These are phyloP conservation scores for Auriscalpium orientale DNA, from an alignment of 768 basidiomycete species.

Conservation along the genomic window DNA sequence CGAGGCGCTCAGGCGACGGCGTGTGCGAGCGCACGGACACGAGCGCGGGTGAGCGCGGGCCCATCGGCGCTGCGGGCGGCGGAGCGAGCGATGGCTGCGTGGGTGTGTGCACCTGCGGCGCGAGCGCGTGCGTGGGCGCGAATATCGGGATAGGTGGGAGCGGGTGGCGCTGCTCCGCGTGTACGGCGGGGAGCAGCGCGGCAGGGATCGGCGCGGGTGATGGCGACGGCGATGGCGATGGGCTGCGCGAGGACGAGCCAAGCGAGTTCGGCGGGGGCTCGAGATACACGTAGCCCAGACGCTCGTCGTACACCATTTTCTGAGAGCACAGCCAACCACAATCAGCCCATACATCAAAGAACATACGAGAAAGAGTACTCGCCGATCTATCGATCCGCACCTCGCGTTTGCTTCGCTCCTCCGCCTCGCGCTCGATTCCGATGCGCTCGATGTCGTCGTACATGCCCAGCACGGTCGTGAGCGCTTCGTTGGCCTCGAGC, in stretches of 20 bases:
- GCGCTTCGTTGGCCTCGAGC: slow-evolving; percentile 64
- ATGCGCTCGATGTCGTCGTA: slow-evolving; percentile 74
- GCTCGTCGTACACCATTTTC: slow-evolving; percentile 32
- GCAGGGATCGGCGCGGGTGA: slow-evolving; percentile 23
- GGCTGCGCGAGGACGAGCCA: slow-evolving; percentile 35
- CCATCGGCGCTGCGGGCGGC: slow-evolving; percentile 61
- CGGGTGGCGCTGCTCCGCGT: slow-evolving; percentile 26
- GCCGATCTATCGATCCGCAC: slow-evolving; percentile 61
- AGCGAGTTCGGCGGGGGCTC: slow-evolving; percentile 21
- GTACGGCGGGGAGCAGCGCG: slow-evolving; percentile 20
- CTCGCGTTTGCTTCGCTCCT: slow-evolving; percentile 67
- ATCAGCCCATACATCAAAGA: slow-evolving; percentile 9
- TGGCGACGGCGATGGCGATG: slow-evolving; percentile 37
- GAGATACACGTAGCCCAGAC: slow-evolving; percentile 23
- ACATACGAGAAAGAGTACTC: slow-evolving; percentile 17
- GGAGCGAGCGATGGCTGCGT: slow-evolving; percentile 42
- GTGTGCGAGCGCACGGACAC: slow-evolving; percentile 46
- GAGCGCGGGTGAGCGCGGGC: slow-evolving; percentile 59
- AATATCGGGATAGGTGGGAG: slow-evolving; percentile 30
- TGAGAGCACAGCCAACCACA: slow-evolving; percentile 13
- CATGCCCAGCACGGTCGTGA: slow-evolving; percentile 59
- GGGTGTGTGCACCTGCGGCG: slow-evolving; percentile 16
- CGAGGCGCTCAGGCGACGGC: slow-evolving; percentile 55
- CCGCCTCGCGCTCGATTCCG: slow-evolving; percentile 48
- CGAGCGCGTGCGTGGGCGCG: slow-evolving; percentile 11